Conservation (phyloP, 495 filamentous ascomycete species). For the Hypoxylon fuscum region DNA sequence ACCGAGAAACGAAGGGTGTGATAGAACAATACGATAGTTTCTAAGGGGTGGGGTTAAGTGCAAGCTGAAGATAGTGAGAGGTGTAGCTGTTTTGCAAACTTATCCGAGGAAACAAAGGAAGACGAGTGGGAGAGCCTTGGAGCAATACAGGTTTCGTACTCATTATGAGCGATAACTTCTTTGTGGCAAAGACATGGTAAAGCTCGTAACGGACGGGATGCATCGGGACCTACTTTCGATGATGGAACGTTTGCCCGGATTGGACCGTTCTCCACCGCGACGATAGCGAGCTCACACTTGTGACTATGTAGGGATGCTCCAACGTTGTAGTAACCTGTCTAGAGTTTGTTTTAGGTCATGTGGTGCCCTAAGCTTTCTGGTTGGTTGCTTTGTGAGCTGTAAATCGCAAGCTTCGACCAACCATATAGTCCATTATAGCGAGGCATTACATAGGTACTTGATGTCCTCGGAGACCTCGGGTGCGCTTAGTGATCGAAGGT, state of each 20-base stretch:
- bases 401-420: constrained; percentile 31
- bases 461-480: constrained; percentile 43
- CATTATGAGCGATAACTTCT: constrained; percentile 41
- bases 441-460: constrained; percentile 17
- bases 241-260: constrained; percentile 46
- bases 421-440: constrained; percentile 21
- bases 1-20: constrained; percentile 20
- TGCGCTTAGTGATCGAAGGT: constrained; percentile 37
- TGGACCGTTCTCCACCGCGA: constrained; percentile 36
- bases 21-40: constrained; percentile 23
- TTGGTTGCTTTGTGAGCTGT: constrained; percentile 39
- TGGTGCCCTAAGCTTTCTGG: constrained; percentile 37
- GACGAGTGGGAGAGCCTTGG: constrained; percentile 7
- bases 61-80: constrained; percentile 6
- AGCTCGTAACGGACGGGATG: constrained; percentile 28
- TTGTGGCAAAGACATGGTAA: constrained; percentile 29
- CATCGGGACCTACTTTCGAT: constrained; percentile 28
- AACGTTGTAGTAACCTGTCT: constrained; percentile 47
- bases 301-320: constrained; percentile 33
- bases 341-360: constrained; percentile 42
- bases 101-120: constrained; percentile 23
- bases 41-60: constrained; percentile 17
- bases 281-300: constrained; percentile 34
- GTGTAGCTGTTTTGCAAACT: constrained; percentile 22
- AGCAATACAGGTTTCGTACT: constrained; percentile 29